Percentiles rank a stretch among this genome's conserved stretches.
Conservation (phyloP, 768 basidiomycete genomes). For the Pisolithus albus region DNA sequence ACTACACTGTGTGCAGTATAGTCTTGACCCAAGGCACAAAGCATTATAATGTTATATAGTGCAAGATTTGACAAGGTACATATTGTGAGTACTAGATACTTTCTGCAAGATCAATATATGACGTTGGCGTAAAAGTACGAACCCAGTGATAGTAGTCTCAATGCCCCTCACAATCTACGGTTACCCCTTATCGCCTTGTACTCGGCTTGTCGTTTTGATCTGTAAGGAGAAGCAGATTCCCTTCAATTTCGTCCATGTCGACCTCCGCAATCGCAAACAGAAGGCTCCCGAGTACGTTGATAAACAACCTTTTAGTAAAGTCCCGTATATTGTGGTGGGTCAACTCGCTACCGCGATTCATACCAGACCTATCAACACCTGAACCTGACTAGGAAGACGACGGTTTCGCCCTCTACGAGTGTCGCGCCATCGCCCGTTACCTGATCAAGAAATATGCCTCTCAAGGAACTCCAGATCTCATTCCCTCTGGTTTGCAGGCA, state of each 20-base stretch:
- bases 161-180: constrained; percentile 37
- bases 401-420: constrained; percentile 56
- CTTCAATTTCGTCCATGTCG: constrained; percentile 42
- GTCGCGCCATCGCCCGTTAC: constrained; percentile 41
- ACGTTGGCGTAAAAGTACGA: too few relatives aligned
- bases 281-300: constrained; percentile 37
- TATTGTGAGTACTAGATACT: too few relatives aligned
- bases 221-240: constrained; percentile 51
- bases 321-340: constrained; percentile 36
- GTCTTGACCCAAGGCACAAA: too few relatives aligned
- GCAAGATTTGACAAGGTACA: too few relatives aligned
- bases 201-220: constrained; percentile 43
- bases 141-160: too few relatives aligned
- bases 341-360: too few relatives aligned
- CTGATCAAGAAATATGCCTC: constrained; percentile 27
- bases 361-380: too few relatives aligned
- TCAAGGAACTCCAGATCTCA: constrained; percentile 41
- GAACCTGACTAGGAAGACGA: constrained; percentile 47
- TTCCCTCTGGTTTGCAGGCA: constrained; percentile 36
- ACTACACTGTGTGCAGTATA: too few relatives aligned
- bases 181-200: constrained; percentile 36
- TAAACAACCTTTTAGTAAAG: constrained; percentile 53
- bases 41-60: too few relatives aligned
- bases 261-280: constrained; percentile 39
- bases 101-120: too few relatives aligned